Evolutionary conservation across 1,284 basidiomycete genomes (phyloP), one percentile per base, ranked within the genome.

Genomic region (Puccinia polysora): DNA sequence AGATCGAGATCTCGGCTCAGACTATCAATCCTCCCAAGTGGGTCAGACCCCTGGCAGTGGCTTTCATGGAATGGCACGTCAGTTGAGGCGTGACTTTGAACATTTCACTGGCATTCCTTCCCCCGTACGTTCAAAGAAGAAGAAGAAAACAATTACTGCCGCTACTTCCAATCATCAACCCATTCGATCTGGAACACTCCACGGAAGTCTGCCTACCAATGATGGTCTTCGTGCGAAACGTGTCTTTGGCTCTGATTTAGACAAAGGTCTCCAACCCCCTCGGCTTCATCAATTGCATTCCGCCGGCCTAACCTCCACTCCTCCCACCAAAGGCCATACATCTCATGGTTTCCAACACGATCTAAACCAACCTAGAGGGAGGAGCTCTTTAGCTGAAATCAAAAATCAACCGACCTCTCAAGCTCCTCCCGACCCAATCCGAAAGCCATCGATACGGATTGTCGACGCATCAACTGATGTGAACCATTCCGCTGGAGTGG

Each of bases 21-120:
- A 70, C 36, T n/a, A 49, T 40, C 20, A 69, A 18, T 50, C 23
- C 20, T 55, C 53, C 14, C 25, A 70, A 62, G 30, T 28, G 20
- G 55, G 50, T 28, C 59, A 63, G 18, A 64, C 59, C 6, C 60
- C 59, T 7, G 34, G 2, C 25, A 72, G 69, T 64, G 69, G 69
- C 20, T 72, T 72, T 23, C 49, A 64, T 40, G 69, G 69, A 12
- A 64, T 72, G 52, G 69, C 69, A 34, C 59, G 58, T 34, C 56
- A 72, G 20, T 30, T 72, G 20, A 40, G 50, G 36, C 69, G 38
- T 18, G 69, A 72, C 25, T 56, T 72, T 28, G 50, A 63, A 56
- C 58, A 63, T n/a, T 10, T 64, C 49, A 53, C 45, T 20, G 45
- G 58, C 18, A 45, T 62, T 28, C 32, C 65, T 43, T 53, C 68